Conservation (phyloP, 805 yeast genomes). For the Kodamaea leandrae region DNA sequence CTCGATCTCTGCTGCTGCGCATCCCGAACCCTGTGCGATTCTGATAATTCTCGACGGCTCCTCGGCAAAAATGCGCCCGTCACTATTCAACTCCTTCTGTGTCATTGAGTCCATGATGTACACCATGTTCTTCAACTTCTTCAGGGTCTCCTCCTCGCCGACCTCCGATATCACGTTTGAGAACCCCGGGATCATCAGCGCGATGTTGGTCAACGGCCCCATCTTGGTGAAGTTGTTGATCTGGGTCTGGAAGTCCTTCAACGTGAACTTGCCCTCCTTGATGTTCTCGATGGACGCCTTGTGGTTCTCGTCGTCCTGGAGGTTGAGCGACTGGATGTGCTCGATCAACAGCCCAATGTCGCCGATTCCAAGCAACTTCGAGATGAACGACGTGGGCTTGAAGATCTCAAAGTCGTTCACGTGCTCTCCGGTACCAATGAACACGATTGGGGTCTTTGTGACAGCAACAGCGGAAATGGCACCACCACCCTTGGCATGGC, state of each 20-base stretch:
- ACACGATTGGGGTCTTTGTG: slow-evolving; percentile 89
- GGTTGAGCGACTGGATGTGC: slow-evolving; percentile 82
- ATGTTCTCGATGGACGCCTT: slow-evolving; percentile 88
- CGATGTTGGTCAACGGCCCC: slow-evolving; percentile 95
- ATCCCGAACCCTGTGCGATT: slow-evolving; percentile 93
- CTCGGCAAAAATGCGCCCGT: slow-evolving; percentile 74
- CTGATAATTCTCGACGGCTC: slow-evolving; percentile 85
- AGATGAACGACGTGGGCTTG: slow-evolving; percentile 83
- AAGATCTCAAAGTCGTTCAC: slow-evolving; percentile 89
- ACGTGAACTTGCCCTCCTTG: slow-evolving; percentile 91
- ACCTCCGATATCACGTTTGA: slow-evolving; percentile 79
- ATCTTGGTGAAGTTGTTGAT: slow-evolving; percentile 93
- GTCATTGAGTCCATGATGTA: slow-evolving; percentile 96
- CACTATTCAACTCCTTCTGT: slow-evolving; percentile 82
- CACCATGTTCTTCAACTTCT: slow-evolving; percentile 80
- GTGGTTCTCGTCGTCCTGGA: slow-evolving; percentile 64
- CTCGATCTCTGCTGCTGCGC: slow-evolving; percentile 88
- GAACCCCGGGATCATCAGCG: slow-evolving; percentile 92
- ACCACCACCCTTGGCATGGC: slow-evolving; percentile 99
- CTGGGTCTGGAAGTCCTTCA: slow-evolving; percentile 88
- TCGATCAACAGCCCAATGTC: slow-evolving; percentile 93
- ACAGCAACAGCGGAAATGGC: slow-evolving; percentile 98
- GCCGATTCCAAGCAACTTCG: slow-evolving; percentile 93
- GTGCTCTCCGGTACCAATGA: slow-evolving; percentile 98
- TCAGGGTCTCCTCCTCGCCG: slow-evolving; percentile 90